phyloP scores from a whole-genome alignment of 2,329 filamentous ascomycete species.

The Dryadomyces sulphureus region DNA sequence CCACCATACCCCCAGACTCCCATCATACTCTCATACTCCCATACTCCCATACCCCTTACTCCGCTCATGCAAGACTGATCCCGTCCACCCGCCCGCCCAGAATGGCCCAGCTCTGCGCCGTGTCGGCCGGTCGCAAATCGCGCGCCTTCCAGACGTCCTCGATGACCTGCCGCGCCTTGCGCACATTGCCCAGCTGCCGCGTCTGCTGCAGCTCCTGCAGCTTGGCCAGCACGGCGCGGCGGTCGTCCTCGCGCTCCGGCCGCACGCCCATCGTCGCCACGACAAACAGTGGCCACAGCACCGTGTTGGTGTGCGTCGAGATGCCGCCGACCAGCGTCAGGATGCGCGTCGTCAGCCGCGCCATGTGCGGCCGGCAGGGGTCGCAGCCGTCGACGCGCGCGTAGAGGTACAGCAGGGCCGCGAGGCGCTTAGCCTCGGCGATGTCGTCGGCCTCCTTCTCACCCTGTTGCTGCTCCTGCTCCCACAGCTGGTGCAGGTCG shows the following conservation, averaged over 20 bases:
- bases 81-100: slow-evolving; percentile 8
- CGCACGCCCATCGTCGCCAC: slow-evolving; percentile 16
- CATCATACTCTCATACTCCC: no score
- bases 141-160: slow-evolving; percentile 17
- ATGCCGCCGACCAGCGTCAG: slow-evolving; percentile 13
- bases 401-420: slow-evolving; percentile 16
- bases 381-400: slow-evolving; percentile 13
- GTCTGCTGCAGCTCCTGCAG: slow-evolving; percentile 15
- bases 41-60: no score
- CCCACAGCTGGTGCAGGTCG: slow-evolving; percentile 5
- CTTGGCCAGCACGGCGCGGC: slow-evolving; percentile 12
- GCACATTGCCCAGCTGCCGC: slow-evolving; percentile 17
- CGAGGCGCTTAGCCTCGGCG: slow-evolving; percentile 14
- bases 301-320: slow-evolving; percentile 14
- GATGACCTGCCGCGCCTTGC: slow-evolving; percentile 17
- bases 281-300: slow-evolving; percentile 14
- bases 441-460: slow-evolving; percentile 1
- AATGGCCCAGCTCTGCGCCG: slow-evolving; percentile 6
- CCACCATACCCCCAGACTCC: no score
- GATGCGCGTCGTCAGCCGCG: slow-evolving; percentile 9
- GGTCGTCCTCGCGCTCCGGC: slow-evolving; percentile 14
- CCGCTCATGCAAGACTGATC: slow-evolving; percentile 15
- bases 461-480: background rate
- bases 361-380: slow-evolving; percentile 14
- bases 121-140: slow-evolving; percentile 10